Percentiles rank a stretch among this genome's conserved stretches.
These are phyloP conservation scores for Hysterium pulicare DNA, from an alignment of 2,329 filamentous ascomycete species.

Conservation along the genomic window DNA sequence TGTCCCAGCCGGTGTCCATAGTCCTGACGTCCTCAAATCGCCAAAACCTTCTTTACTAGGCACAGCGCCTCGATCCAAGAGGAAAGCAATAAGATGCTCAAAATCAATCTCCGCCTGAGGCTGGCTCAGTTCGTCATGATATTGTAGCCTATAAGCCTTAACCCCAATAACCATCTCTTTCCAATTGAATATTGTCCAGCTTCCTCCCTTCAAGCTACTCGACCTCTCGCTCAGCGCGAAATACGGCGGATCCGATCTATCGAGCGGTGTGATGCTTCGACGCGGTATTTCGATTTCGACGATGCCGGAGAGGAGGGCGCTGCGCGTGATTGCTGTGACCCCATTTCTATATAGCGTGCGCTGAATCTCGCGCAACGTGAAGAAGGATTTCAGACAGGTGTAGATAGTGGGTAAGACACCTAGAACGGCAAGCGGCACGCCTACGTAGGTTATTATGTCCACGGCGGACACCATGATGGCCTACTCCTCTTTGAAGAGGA, in stretches of 20 bases:
- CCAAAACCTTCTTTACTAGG: slow-evolving; percentile 56
- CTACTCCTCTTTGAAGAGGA: no score
- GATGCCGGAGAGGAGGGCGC: slow-evolving; percentile 62
- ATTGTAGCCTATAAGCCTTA: slow-evolving; percentile 62
- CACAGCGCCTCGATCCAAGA: slow-evolving; percentile 62
- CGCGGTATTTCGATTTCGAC: slow-evolving; percentile 65
- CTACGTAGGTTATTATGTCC: slow-evolving; percentile 29
- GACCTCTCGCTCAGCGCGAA: slow-evolving; percentile 54
- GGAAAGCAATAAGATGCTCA: slow-evolving; percentile 59
- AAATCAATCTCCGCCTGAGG: slow-evolving; percentile 53
- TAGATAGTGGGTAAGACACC: slow-evolving; percentile 65
- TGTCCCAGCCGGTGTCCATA: slow-evolving; percentile 29
- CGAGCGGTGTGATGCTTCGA: slow-evolving; percentile 60
- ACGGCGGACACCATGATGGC: slow-evolving; percentile 7
- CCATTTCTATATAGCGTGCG: slow-evolving; percentile 56
- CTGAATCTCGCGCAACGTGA: slow-evolving; percentile 59
- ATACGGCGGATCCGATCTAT: slow-evolving; percentile 56
- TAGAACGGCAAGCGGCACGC: slow-evolving; percentile 56
- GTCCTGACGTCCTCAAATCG: slow-evolving; percentile 18
- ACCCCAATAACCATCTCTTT: slow-evolving; percentile 59
- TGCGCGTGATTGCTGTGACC: slow-evolving; percentile 58
- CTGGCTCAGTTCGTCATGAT: slow-evolving; percentile 49
- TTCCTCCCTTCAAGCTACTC: slow-evolving; percentile 57
- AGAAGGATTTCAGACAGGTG: slow-evolving; percentile 59
- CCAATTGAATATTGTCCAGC: slow-evolving; percentile 66